These are phyloP conservation scores for Byssothecium circinans DNA, from an alignment of 2,329 filamentous ascomycete genomes.

Conservation along the genomic window DNA sequence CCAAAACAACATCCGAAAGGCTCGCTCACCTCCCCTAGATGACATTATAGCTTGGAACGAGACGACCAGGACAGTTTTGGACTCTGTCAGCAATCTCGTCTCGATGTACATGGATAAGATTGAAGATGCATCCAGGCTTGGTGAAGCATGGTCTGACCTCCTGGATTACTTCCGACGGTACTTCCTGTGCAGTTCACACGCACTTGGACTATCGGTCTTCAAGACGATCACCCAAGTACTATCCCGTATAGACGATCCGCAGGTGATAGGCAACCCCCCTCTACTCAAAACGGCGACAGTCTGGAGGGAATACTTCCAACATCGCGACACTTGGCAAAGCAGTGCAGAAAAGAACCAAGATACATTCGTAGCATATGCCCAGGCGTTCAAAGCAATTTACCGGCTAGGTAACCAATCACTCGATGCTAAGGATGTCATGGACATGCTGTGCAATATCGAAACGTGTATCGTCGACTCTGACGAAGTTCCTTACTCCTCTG, in stretches of 20 bases:
- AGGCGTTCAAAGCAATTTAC: constrained; percentile 76
- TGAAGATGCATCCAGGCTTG: constrained; percentile 66
- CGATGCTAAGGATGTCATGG: constrained; percentile 58
- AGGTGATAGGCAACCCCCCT: constrained; percentile 24
- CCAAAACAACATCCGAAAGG: constrained; percentile 22
- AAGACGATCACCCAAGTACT: constrained; percentile 45
- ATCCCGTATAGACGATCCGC: constrained; percentile 27
- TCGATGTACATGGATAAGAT: constrained; percentile 76
- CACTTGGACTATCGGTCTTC: constrained; percentile 48
- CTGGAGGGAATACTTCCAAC: constrained; percentile 40
- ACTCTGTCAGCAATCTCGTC: constrained; percentile 57
- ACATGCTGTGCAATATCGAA: constrained; percentile 72
- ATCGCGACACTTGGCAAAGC: constrained; percentile 23
- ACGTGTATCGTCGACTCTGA: constrained; percentile 72
- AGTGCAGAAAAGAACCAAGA: constrained; percentile 64
- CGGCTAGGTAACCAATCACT: constrained; percentile 69
- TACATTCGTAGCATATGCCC: constrained; percentile 82
- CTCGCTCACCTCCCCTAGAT: constrained; percentile 15
- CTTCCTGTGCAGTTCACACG: constrained; percentile 44
- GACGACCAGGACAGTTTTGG: constrained; percentile 44
- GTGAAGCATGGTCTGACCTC: constrained; percentile 73
- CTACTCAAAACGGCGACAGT: constrained; percentile 37
- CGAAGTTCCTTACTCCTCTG: constrained; percentile 67
- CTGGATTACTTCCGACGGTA: constrained; percentile 66
- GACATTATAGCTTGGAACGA: constrained; percentile 41